These are phyloP conservation scores for Gossypium aridum DNA, from an alignment of 441 rosid species.

Conservation along the genomic window DNA sequence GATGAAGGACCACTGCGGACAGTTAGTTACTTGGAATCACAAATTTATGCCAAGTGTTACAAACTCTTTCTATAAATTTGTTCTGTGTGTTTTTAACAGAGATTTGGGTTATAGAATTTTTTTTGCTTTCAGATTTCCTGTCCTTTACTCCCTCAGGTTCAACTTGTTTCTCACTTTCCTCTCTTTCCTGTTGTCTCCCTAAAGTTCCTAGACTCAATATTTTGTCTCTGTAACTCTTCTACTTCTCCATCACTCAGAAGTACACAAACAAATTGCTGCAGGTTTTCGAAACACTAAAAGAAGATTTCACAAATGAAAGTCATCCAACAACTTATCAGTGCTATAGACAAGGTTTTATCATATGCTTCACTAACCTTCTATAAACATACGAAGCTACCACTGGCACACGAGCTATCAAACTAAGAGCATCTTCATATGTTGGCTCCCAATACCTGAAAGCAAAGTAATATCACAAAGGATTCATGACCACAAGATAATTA, in stretches of 20 bases:
- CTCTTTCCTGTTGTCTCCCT: background rate
- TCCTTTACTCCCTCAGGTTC: background rate
- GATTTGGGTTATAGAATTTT: background rate
- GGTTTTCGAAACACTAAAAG: background rate
- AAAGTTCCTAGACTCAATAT: background rate
- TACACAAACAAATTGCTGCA: background rate
- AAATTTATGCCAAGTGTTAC: background rate
- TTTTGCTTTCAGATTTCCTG: background rate
- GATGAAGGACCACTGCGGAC: background rate
- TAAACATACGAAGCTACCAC: constrained; percentile 84
- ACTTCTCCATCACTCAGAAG: background rate
- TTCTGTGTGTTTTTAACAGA: background rate
- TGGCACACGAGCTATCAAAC: constrained; percentile 85
- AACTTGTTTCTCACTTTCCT: background rate
- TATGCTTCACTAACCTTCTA: constrained; percentile 52
- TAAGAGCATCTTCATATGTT: constrained; percentile 84
- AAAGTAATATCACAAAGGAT: constrained; percentile 16
- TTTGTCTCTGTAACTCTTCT: background rate
- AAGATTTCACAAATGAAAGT: background rate
- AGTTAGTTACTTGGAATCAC: background rate
- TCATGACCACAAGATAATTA: constrained; percentile 14
- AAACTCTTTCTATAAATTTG: background rate
- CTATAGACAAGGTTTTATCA: constrained; percentile 10
- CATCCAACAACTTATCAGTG: background rate
- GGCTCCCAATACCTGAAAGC: constrained; percentile 89